Conservation (phyloP, 192 early-diverging fungal genomes). For the Linnemannia elongata region DNA sequence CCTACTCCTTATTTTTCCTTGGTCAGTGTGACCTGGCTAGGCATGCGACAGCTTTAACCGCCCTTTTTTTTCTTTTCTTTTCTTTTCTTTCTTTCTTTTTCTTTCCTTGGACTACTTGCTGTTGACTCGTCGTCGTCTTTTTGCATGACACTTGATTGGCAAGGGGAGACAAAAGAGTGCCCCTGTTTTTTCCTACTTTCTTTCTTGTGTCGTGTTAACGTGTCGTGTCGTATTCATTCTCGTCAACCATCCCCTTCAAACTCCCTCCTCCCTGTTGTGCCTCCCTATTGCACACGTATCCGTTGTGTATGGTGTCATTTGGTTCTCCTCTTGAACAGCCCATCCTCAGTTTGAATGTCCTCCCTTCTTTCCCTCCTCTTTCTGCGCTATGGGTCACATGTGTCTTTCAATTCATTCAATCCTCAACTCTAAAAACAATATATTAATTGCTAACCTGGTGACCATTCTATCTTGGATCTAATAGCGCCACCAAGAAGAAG, state of each 20-base stretch:
- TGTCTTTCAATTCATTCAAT: not conserved
- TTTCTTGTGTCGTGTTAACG: not conserved
- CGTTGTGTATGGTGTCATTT: conserved; percentile 3
- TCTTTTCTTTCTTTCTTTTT: too few species aligned
- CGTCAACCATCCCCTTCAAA: not conserved
- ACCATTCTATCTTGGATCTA: not conserved
- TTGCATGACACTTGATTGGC: not conserved
- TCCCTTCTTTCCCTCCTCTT: not conserved
- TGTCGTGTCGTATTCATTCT: not conserved
- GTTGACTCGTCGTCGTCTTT: not conserved
- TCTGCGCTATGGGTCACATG: conserved; percentile 1
- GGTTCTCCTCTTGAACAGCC: conserved; percentile 7
- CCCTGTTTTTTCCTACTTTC: not conserved
- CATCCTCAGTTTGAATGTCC: not conserved
- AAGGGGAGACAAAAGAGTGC: not conserved
- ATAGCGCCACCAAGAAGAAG: conserved; percentile 13
- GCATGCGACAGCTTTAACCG: not conserved
- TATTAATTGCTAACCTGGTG: not conserved
- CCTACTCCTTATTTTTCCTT: not conserved
- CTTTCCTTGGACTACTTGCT: too few species aligned
- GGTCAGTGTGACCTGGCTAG: not conserved
- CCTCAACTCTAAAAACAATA: not conserved
- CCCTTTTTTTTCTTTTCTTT: not conserved
- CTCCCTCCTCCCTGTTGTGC: not conserved
- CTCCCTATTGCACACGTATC: conserved; percentile 5